Evolutionary conservation across 2,329 filamentous ascomycete species (phyloP), one percentile per base, ranked within the genome.

Genomic region (Trichoderma sp.): DNA sequence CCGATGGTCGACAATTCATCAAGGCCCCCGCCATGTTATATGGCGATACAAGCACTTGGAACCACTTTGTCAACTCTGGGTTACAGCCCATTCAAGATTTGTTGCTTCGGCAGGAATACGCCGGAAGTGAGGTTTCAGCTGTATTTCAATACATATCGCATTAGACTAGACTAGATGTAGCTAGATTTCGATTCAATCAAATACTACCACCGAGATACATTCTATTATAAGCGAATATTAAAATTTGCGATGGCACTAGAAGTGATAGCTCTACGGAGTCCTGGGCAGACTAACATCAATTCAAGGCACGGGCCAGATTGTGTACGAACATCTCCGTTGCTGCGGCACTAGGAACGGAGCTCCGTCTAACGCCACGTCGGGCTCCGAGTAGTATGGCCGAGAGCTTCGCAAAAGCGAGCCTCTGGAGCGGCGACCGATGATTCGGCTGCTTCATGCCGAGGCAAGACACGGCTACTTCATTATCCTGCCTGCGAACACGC

Each of bases 91-190:
- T 99, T 72, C 95, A 99, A 81, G 96, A 99, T 84, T 82, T 98
- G 79, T 79, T 99, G 78, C 84, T 99, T 63, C 88, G 95, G 74
- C 96, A 98, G 81, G 96, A 99, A 83, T 89, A 88, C 71, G 88
- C 86, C 4, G 91, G 95, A 80, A 84, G 86, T 28, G 93, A 93
- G 78, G 94, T 99, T 9, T 98, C 94, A 74, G 94, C 95, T 12
- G 94, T 98, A 39, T 99, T 99, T 80, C 96, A 99, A 86, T 99
- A 98, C 82, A 98, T 99, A 78, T 98, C 95, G 75, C 96, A 98
- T 77, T 89, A 70, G 20, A 65, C 57, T 50, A 50, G 17, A 32
- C 7, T 17, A 55, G 28, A 36, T 36, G 53, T 36, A 62, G 55
- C 50, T 20, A 28, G 63, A 53, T 39, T 34, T 26, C 57, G 26